Base-by-base conservation (phyloP, 441 rosid genomes). In the Metrosideros polymorpha region DNA sequence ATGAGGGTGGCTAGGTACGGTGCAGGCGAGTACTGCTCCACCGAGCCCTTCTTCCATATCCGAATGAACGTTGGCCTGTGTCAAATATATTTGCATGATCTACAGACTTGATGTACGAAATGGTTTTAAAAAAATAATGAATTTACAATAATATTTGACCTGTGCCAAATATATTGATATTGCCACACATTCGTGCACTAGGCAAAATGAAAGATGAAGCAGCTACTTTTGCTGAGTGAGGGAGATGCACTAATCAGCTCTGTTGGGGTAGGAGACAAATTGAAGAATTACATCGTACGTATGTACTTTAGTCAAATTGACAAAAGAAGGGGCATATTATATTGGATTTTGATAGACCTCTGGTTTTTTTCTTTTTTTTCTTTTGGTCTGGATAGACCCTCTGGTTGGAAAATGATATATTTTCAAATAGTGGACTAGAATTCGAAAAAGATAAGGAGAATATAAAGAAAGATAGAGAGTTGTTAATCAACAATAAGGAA, bases 1-100 rank as follows among this genome's bases (percentile, higher is more conserved):
- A 93, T 87, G 19, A 95, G 85, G n/a, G 98, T 92, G 30, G 98
- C 97, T 6, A 97, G 85, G 88, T 97, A 97, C 15, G 99, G 99
- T 13, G 82, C 88, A 12, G 97, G 86, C 25, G 98, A 95, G 91
- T 89, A 97, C 32, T 94, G 97, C 90, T 95, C 98, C 89, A 97
- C 99, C n/a, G 95, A 89, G 18, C 90, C 91, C 75, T 90, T 95
- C 90, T 92, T 95, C 90, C 94, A 91, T 89, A 97, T 96, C 53
- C 82, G 53, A 1, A 90, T 51, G 93, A 96, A 95, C 47, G 99
- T 97, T 86, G 99, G 96, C 93, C 98, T 97, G 95, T 39, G 79
- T 71, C 47, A 71, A 71, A 71, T 42, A 71, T 3, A 35, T 6
- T 71, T 71, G 15, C n/a, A 22, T 71, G 79, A 71, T 35, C 25